These are phyloP conservation scores for Boletus reticuloceps DNA, from an alignment of 768 basidiomycete genomes.

Conservation along the genomic window DNA sequence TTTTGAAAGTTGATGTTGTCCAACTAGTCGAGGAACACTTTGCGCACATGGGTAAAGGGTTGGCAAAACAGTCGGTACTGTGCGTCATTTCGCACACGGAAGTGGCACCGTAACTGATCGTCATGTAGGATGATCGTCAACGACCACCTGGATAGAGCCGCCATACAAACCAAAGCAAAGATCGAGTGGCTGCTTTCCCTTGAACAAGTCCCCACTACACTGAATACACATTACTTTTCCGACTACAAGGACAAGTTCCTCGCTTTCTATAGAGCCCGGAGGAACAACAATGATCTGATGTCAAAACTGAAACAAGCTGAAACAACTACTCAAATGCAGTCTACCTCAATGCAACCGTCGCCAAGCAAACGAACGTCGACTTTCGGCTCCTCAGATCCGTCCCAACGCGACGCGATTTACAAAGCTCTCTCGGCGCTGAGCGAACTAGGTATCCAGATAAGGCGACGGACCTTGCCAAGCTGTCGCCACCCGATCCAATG, in stretches of 20 bases:
- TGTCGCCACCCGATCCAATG: conserved; percentile 48
- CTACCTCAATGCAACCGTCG: too few species aligned
- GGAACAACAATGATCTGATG: conserved; percentile 2
- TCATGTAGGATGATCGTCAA: conserved; percentile 41
- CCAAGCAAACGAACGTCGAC: too few species aligned
- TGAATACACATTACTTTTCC: conserved; percentile 46
- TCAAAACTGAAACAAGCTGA: not conserved
- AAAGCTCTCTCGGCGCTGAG: conserved; percentile 23
- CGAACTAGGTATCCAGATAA: conserved; percentile 26
- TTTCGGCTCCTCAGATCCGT: too few species aligned
- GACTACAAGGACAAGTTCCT: conserved; percentile 50
- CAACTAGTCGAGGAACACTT: conserved; percentile 49
- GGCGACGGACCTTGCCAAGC: conserved; percentile 43
- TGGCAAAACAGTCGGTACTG: conserved; percentile 46
- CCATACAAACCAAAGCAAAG: conserved; percentile 35
- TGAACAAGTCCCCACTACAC: conserved; percentile 45
- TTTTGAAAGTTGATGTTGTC: conserved; percentile 38
- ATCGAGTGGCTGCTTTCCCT: conserved; percentile 47
- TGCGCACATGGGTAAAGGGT: conserved; percentile 45
- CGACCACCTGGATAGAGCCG: conserved; percentile 45
- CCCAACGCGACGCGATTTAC: conserved; percentile 17
- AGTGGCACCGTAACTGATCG: not conserved
- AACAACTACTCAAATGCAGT: not conserved
- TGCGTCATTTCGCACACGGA: conserved; percentile 22
- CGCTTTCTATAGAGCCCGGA: conserved; percentile 40